These are phyloP conservation scores for Xylaria intraflava DNA, from an alignment of 495 filamentous ascomycete genomes.

Conservation along the genomic window DNA sequence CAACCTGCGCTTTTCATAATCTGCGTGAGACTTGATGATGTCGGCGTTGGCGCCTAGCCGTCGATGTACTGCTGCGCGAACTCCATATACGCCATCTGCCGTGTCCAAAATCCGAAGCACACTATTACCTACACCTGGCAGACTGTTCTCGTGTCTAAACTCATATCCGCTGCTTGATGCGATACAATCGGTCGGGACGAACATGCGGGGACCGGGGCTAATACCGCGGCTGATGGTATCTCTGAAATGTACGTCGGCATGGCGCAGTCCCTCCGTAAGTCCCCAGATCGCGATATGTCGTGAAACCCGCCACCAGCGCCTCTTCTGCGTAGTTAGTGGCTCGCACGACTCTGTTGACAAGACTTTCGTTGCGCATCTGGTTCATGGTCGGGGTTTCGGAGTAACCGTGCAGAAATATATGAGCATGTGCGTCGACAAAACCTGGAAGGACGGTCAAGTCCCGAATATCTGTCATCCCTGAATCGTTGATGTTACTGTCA, in stretches of 20 bases:
- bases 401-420: conserved; percentile 48
- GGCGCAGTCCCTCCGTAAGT: conserved; percentile 41
- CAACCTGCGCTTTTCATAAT: conserved; percentile 43
- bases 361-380: conserved; percentile 47
- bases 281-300: conserved; percentile 50
- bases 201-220: conserved; percentile 45
- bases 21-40: conserved; percentile 48
- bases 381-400: conserved; percentile 32
- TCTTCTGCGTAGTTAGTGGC: conserved; percentile 44
- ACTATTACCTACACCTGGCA: conserved; percentile 18
- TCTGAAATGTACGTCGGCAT: conserved; percentile 38
- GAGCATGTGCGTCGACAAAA: conserved; percentile 48
- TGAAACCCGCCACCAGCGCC: conserved; percentile 48
- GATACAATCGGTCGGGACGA: conserved; percentile 45
- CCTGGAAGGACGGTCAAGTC: conserved; percentile 43
- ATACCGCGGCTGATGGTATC: conserved; percentile 46
- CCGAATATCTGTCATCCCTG: conserved; percentile 38
- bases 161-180: conserved; percentile 45
- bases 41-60: conserved; percentile 45
- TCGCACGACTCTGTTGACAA: conserved; percentile 43
- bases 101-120: conserved; percentile 37
- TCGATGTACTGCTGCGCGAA: conserved; percentile 40
- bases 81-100: conserved; percentile 39
- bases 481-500: conserved; percentile 7
- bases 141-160: conserved; percentile 37